These are phyloP conservation scores for Aspergillus ostianus DNA, from an alignment of 495 filamentous ascomycete species.

Conservation along the genomic window DNA sequence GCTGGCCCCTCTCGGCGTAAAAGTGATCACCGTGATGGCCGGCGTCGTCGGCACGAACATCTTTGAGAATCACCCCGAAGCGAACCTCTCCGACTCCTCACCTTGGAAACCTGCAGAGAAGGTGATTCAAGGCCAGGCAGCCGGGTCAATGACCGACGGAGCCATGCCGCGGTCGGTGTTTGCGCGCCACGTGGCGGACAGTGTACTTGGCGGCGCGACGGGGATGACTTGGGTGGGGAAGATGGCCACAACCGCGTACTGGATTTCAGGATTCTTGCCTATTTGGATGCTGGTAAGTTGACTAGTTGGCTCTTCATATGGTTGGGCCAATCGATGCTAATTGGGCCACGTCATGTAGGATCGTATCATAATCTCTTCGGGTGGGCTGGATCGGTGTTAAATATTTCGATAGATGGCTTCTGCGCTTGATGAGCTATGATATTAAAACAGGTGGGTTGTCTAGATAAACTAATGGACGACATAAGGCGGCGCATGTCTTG, in stretches of 20 bases:
- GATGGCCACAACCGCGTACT: slow-evolving; percentile 19
- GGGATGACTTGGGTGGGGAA: slow-evolving; percentile 25
- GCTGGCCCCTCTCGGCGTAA: slow-evolving; percentile 52
- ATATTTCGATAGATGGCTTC: no score
- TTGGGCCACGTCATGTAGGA: not conserved
- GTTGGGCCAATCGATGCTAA: not conserved
- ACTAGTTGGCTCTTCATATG: not conserved
- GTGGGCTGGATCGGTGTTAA: not conserved
- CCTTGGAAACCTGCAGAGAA: slow-evolving; percentile 7
- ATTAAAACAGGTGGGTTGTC: no score
- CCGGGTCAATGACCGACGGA: slow-evolving; percentile 8
- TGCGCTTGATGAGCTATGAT: no score
- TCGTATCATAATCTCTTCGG: not conserved
- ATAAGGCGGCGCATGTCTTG: no score
- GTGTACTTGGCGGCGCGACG: slow-evolving; percentile 18
- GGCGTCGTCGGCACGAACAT: slow-evolving; percentile 16
- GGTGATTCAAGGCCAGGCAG: slow-evolving; percentile 6
- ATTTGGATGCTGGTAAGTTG: slow-evolving; percentile 23
- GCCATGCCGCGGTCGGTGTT: slow-evolving; percentile 16
- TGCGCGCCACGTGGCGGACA: slow-evolving; percentile 21
- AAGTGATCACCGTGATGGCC: slow-evolving; percentile 47
- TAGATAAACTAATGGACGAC: no score
- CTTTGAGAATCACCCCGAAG: slow-evolving; percentile 4
- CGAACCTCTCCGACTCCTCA: slow-evolving; percentile 4
- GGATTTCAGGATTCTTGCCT: slow-evolving; percentile 15